phyloP scores from a whole-genome alignment of 305 asterid genomes.

The Fraxinus ornus region DNA sequence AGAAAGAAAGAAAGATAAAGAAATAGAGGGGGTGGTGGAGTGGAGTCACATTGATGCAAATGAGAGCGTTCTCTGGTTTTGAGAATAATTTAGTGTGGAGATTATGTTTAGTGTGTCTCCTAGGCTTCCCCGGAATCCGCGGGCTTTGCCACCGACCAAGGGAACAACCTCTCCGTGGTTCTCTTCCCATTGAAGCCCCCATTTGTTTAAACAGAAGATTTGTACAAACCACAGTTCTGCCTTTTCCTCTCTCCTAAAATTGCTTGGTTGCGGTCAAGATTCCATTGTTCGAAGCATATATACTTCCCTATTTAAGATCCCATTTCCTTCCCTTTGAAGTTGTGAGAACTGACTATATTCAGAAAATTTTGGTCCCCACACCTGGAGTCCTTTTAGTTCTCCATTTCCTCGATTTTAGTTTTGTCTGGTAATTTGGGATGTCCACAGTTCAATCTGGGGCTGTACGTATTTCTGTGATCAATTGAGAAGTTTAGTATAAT shows the following conservation, averaged over 20 bases:
- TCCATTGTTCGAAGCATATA: conserved; percentile 60
- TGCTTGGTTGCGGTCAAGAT: conserved; percentile 61
- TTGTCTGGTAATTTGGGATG: conserved; percentile 49
- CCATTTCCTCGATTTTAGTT: conserved; percentile 52
- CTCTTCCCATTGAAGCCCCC: too few relatives aligned
- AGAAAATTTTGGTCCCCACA: conserved; percentile 74
- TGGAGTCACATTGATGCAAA: too few relatives aligned
- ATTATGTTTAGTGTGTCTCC: too few relatives aligned
- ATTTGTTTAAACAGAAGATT: too few relatives aligned
- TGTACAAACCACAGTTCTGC: conserved; percentile 22
- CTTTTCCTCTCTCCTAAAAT: conserved; percentile 28
- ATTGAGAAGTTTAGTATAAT: conserved; percentile 36
- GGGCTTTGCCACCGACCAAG: too few relatives aligned
- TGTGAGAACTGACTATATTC: conserved; percentile 43
- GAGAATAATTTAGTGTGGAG: too few relatives aligned
- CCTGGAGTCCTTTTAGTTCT: conserved; percentile 28
- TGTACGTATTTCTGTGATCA: conserved; percentile 33
- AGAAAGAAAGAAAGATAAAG: conserved; percentile 22
- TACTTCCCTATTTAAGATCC: conserved; percentile 53
- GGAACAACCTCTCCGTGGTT: too few relatives aligned
- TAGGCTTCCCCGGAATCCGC: too few relatives aligned
- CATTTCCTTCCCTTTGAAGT: conserved; percentile 40
- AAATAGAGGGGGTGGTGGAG: conserved; percentile 27
- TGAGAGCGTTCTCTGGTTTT: too few relatives aligned
- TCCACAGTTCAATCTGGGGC: conserved; percentile 31